A percentile compares a stretch with the other conserved stretches of the same genome.
These are phyloP conservation scores for Paraphoma chrysanthemicola DNA, from an alignment of 2,329 filamentous ascomycete species.

Conservation along the genomic window DNA sequence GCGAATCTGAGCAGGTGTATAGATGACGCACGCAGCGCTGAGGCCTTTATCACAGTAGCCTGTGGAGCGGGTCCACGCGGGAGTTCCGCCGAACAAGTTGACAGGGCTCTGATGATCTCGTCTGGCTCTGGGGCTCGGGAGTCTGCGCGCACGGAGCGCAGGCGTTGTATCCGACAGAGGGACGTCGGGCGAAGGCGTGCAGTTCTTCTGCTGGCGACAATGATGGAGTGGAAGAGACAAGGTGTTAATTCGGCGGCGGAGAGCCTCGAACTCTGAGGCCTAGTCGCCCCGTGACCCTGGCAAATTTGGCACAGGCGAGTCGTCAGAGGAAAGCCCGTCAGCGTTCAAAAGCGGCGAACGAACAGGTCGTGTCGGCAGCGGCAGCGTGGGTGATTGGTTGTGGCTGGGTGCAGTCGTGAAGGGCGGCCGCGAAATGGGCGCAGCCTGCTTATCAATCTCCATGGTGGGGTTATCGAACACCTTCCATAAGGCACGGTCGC, in stretches of 20 bases:
- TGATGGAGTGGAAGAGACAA: slow-evolving; percentile 10
- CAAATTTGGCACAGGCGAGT: slow-evolving; percentile 25
- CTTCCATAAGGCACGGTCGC: neutral
- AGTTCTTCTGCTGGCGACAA: neutral
- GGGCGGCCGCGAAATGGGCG: slow-evolving; percentile 23
- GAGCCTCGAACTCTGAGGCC: slow-evolving; percentile 14
- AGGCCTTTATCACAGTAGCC: slow-evolving; percentile 6
- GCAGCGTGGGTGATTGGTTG: slow-evolving; percentile 17
- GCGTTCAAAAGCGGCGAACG: slow-evolving; percentile 21
- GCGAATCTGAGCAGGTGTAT: neutral
- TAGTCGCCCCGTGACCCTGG: slow-evolving; percentile 13
- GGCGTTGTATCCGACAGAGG: slow-evolving; percentile 8
- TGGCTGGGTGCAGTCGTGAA: neutral
- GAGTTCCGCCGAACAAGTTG: neutral
- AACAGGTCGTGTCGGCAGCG: slow-evolving; percentile 13
- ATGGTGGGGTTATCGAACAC: slow-evolving; percentile 22
- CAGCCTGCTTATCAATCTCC: slow-evolving; percentile 28
- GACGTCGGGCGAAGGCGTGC: slow-evolving; percentile 4
- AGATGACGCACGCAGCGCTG: slow-evolving; percentile 20
- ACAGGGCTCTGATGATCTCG: neutral
- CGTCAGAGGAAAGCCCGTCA: slow-evolving; percentile 16
- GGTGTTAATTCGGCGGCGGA: slow-evolving; percentile 10
- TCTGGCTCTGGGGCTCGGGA: slow-evolving; percentile 5
- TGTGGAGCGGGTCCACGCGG: slow-evolving; percentile 17
- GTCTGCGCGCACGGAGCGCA: slow-evolving; percentile 12